A percentile compares a stretch with the other conserved stretches of the same genome.
phyloP scores from a whole-genome alignment of 2,329 filamentous ascomycete genomes.

The Hypoxylon sp. region DNA sequence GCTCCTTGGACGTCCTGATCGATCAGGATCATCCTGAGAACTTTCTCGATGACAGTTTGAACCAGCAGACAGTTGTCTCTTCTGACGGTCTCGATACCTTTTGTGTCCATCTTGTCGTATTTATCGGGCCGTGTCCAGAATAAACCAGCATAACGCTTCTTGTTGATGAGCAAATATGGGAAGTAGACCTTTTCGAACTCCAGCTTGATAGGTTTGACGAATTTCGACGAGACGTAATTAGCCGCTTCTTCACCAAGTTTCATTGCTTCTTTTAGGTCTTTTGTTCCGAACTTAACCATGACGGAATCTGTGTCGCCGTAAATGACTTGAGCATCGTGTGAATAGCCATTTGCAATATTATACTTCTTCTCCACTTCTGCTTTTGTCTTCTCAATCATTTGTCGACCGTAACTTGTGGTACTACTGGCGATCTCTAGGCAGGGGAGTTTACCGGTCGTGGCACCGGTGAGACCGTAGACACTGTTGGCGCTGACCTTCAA shows the following conservation, averaged over 20 bases:
- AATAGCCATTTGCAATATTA: slow-evolving; percentile 93
- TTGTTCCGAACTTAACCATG: slow-evolving; percentile 98
- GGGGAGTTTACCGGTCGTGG: slow-evolving; percentile 94
- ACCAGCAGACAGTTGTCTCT: slow-evolving; percentile 96
- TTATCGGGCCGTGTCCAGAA: slow-evolving; percentile 97
- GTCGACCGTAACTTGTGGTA: slow-evolving; percentile 95
- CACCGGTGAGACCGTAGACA: slow-evolving; percentile 97
- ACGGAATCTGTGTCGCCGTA: slow-evolving; percentile 99
- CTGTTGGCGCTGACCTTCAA: slow-evolving; percentile 98
- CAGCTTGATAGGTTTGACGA: slow-evolving; percentile 96
- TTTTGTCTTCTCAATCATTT: slow-evolving; percentile 99
- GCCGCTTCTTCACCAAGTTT: slow-evolving; percentile 95
- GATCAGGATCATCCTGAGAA: slow-evolving; percentile 94
- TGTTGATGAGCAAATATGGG: slow-evolving; percentile 98
- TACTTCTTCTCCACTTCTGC: slow-evolving; percentile 93
- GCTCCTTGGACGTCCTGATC: slow-evolving; percentile 91
- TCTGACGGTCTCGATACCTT: slow-evolving; percentile 98
- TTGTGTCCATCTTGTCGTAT: slow-evolving; percentile 99
- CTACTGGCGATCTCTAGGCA: slow-evolving; percentile 96
- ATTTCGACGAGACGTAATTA: slow-evolving; percentile 89
- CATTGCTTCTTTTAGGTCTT: slow-evolving; percentile 90
- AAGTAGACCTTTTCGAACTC: slow-evolving; percentile 99
- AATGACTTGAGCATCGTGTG: slow-evolving; percentile 94
- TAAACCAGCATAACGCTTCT: slow-evolving; percentile 98
- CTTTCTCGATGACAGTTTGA: slow-evolving; percentile 97